Base-by-base conservation (phyloP, 2,329 filamentous ascomycete genomes). In the Ascochyta rabiei region DNA sequence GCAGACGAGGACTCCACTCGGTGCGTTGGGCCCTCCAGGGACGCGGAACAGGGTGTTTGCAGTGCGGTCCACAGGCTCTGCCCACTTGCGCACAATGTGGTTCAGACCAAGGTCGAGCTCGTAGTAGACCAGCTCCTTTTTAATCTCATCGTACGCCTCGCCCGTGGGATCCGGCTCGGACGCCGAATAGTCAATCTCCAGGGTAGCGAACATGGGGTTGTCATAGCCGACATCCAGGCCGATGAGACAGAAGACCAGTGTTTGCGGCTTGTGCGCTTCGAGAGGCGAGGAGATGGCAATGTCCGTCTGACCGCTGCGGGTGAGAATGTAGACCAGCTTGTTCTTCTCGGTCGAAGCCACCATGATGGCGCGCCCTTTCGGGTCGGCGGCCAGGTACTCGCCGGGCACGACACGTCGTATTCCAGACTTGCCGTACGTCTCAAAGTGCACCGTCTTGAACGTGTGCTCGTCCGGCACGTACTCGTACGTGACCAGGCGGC, bases 391-490 rank as follows among this genome's bases (percentile, higher is more conserved):
- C 24, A 99, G 84, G 71, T 97, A 99, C 76, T 99, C 92, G 57
- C 96, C 95, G 2, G 96, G 95, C 39, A 99, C 86, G 33, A 98
- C 93, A 68, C 95, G 88, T 53, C 96, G 88, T 48, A 98, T 86
- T 33, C 95, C 96, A 7, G 95, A 98, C 77, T 99, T 99, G 64
- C 95, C 95, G 75, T 96, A 99, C 0, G 96, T 99, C 80, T 99
- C 96, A 52, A 97, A 84, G 70, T 98, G 95, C 61, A 98, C 84
- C 41, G 91, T 88, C 67, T 88, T 88, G 77, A 99, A 97, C 43
- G 87, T 86, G 74, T 96, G 96, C 75, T 92, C 87, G 16, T 89
- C 85, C 13, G 90, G 88, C 31, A 93, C 79, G 75, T 97, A 99
- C 77, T 97, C 93, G 73, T 98, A 83, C 67, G 98, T 92, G 21